Percentiles rank a stretch among this genome's conserved stretches.
These are phyloP conservation scores for Colletotrichum tamarilloi DNA, from an alignment of 2,329 filamentous ascomycete genomes.

Conservation along the genomic window DNA sequence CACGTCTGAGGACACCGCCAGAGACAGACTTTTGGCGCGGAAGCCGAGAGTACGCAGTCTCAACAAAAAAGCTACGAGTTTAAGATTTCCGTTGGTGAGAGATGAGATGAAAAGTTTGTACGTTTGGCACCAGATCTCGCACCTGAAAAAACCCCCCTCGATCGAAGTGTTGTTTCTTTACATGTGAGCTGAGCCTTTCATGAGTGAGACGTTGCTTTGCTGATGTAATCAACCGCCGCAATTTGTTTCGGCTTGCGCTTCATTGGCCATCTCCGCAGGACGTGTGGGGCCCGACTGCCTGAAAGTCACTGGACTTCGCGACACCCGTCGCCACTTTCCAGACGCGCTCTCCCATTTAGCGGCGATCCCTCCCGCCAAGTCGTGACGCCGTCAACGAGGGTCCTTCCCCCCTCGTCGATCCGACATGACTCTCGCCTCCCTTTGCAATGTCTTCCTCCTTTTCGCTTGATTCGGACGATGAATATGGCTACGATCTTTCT, in stretches of 20 bases:
- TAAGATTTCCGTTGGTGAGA: too few relatives aligned
- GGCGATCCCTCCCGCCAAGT: constrained; percentile 23
- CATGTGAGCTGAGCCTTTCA: too few relatives aligned
- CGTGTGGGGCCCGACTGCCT: too few relatives aligned
- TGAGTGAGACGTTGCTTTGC: neutral
- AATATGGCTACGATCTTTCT: constrained; percentile 60
- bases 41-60: too few relatives aligned
- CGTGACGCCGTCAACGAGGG: constrained; percentile 18
- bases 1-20: too few relatives aligned
- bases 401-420: neutral
- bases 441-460: constrained; percentile 24
- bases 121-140: too few relatives aligned
- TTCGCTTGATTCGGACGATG: constrained; percentile 49
- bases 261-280: neutral
- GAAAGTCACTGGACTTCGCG: neutral
- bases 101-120: too few relatives aligned
- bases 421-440: constrained; percentile 6
- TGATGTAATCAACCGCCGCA: neutral
- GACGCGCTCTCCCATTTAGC: constrained; percentile 9
- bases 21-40: too few relatives aligned
- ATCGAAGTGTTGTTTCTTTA: neutral
- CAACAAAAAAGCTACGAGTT: too few relatives aligned
- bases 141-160: neutral
- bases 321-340: neutral
- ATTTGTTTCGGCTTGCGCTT: neutral